Conservation (phyloP, 495 filamentous ascomycete genomes). For the Clohesyomyces aquaticus region DNA sequence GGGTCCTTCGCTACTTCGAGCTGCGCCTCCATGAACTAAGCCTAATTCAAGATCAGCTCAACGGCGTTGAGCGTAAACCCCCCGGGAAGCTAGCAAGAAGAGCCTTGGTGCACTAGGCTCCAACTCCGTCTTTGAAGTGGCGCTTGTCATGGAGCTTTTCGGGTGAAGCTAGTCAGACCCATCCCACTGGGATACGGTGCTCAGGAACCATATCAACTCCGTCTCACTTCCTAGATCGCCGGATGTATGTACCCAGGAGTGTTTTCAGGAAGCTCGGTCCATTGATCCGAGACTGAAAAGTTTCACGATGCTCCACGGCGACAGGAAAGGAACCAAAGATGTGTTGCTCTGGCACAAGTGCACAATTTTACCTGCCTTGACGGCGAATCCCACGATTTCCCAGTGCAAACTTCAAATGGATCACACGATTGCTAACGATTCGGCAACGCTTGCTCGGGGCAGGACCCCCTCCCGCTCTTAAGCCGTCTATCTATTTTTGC, state of each 20-base stretch:
- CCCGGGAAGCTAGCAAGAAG: not conserved
- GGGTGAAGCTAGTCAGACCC: conserved; percentile 3
- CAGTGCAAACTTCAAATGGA: not conserved
- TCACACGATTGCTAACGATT: not conserved
- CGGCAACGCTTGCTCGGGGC: not conserved
- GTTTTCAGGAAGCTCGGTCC: no score
- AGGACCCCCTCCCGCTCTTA: no score
- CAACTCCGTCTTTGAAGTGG: conserved; percentile 1
- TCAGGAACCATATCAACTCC: conserved; percentile 1
- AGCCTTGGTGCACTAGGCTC: not conserved
- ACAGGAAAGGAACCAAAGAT: no score
- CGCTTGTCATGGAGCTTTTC: not conserved
- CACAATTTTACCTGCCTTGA: no score
- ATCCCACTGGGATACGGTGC: not conserved
- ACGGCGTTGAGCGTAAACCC: no score
- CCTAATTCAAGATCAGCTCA: no score
- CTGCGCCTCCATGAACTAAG: no score
- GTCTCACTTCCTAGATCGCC: not conserved
- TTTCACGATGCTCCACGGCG: not conserved
- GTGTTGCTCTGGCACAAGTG: no score
- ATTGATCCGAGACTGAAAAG: not conserved
- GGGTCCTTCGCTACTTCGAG: no score
- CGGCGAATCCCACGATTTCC: no score
- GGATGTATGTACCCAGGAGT: not conserved
- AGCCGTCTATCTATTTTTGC: not conserved